phyloP scores from a whole-genome alignment of 176 grass and related monocot species.

The Microstegium vimineum region DNA sequence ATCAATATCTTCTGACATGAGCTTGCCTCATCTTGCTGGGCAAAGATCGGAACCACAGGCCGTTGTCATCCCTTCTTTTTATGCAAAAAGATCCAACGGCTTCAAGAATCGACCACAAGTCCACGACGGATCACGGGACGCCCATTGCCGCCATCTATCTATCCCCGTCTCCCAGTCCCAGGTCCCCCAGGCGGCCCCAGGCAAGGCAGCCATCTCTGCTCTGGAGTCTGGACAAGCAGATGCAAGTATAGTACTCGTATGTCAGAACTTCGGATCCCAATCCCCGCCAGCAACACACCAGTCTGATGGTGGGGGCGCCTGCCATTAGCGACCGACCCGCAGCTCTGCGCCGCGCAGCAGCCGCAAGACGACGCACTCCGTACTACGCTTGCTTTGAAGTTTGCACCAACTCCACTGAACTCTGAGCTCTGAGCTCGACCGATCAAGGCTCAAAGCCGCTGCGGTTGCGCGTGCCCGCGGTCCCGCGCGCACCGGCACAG shows the following conservation, averaged over 20 bases:
- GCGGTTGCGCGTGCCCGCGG: neutral
- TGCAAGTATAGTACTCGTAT: no score
- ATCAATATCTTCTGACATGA: no score
- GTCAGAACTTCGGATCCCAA: neutral
- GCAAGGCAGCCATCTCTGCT: neutral
- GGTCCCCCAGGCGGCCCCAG: no score
- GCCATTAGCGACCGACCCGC: neutral
- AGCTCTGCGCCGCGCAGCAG: neutral
- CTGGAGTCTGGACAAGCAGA: neutral
- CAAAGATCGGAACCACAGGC: neutral
- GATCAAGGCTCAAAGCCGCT: slow-evolving; percentile 12
- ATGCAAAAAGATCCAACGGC: neutral
- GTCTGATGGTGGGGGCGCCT: no score
- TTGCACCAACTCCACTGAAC: neutral
- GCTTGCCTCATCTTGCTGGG: no score
- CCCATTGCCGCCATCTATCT: neutral
- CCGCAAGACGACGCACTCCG: no score
- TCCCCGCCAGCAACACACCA: neutral
- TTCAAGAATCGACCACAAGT: neutral
- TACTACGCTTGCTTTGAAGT: no score
- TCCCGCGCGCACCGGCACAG: neutral
- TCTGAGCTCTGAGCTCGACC: neutral
- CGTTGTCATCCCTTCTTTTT: neutral
- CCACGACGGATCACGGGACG: neutral
- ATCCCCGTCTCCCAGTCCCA: no score